phyloP scores from a whole-genome alignment of 495 filamentous ascomycete genomes.

The Jackrogersella minutella region DNA sequence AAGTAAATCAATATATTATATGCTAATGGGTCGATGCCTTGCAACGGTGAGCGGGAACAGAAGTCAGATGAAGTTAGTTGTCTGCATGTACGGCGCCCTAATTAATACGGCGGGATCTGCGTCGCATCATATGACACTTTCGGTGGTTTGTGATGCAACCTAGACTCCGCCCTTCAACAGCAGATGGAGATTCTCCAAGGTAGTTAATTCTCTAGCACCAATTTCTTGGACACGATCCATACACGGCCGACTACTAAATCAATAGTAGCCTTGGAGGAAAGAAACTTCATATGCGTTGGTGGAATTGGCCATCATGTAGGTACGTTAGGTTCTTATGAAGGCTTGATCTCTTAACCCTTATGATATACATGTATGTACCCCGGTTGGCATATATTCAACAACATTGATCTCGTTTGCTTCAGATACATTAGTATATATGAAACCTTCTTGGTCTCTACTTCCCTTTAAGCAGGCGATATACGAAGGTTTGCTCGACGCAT shows the following conservation, averaged over 20 bases:
- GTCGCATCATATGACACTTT: not conserved
- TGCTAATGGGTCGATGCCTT: not conserved
- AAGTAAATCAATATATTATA: not conserved
- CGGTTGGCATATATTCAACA: no score
- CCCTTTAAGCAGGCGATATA: no score
- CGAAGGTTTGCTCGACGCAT: no score
- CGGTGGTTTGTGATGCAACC: not conserved
- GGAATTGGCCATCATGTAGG: not conserved
- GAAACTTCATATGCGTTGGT: not conserved
- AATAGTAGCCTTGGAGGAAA: not conserved
- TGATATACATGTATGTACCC: no score
- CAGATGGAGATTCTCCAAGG: not conserved
- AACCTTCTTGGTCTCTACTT: no score
- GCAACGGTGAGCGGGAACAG: no score
- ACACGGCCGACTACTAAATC: not conserved
- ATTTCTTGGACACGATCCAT: not conserved
- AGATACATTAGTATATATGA: no score
- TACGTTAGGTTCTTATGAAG: not conserved
- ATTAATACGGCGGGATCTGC: not conserved
- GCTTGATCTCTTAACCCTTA: not conserved
- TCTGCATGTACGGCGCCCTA: not conserved
- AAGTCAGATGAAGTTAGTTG: no score
- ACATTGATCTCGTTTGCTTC: no score
- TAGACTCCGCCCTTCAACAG: not conserved
- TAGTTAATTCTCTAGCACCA: not conserved